Conservation (phyloP, 2,329 filamentous ascomycete genomes). For the Fusarium solani-melongenae region DNA sequence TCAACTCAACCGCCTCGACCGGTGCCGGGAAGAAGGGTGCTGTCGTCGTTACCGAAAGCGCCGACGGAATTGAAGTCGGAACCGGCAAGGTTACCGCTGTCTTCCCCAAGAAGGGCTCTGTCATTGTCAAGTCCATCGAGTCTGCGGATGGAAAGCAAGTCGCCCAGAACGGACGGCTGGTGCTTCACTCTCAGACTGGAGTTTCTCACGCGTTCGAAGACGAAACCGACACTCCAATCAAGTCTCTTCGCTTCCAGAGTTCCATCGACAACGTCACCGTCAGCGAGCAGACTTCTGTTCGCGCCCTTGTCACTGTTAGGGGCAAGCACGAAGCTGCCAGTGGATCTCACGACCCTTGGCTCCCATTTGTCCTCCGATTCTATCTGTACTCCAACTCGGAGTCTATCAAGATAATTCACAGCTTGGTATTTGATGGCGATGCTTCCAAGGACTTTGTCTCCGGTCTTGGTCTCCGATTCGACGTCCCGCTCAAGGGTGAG, state of each 20-base stretch:
- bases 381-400: slow-evolving; percentile 69
- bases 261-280: slow-evolving; percentile 63
- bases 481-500: slow-evolving; percentile 63
- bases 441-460: slow-evolving; percentile 62
- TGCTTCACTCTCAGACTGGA: slow-evolving; percentile 63
- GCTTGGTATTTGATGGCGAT: slow-evolving; percentile 65
- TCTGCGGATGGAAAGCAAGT: slow-evolving; percentile 55
- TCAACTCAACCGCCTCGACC: slow-evolving; percentile 21
- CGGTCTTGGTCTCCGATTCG: slow-evolving; percentile 65
- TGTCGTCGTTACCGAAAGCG: slow-evolving; percentile 30
- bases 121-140: slow-evolving; percentile 54
- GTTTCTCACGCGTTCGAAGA: slow-evolving; percentile 49
- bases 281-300: slow-evolving; percentile 49
- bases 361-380: slow-evolving; percentile 64
- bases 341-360: slow-evolving; percentile 54
- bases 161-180: slow-evolving; percentile 60
- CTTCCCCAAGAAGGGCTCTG: slow-evolving; percentile 56
- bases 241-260: slow-evolving; percentile 60
- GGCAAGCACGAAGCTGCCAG: slow-evolving; percentile 52
- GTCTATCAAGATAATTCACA: slow-evolving; percentile 65
- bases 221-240: slow-evolving; percentile 46
- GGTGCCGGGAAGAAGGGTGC: background rate
- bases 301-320: slow-evolving; percentile 58
- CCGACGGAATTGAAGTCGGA: slow-evolving; percentile 51
- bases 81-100: slow-evolving; percentile 57